Base-by-base conservation (phyloP, 1,284 basidiomycete genomes). In the Ceraceosorus bombacis region DNA sequence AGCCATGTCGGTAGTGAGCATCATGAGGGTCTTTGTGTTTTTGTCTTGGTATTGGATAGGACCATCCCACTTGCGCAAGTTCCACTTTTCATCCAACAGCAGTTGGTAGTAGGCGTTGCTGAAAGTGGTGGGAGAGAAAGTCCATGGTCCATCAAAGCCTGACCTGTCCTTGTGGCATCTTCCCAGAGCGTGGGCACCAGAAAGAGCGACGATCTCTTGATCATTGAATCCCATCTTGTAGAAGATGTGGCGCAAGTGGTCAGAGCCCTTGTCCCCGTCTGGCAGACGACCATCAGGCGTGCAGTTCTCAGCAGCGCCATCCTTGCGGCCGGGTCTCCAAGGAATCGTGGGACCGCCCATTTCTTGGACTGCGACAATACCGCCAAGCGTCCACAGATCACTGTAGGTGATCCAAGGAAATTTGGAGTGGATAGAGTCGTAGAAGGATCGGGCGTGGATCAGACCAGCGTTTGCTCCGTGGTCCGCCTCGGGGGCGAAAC, bases 271-370 rank as follows among this genome's bases (percentile, higher is more conserved):
- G 37, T 85, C 76, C 46, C 87, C 94, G 78, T 97, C 94, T 27
- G 94, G 94, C 48, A 98, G 85, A 78, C 94, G 87, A 60, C 94
- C 94, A 74, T 93, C 92, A 17, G 94, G 93, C 39, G 94, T 90
- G 68, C 67, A 75, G 63, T 71, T 66, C 54, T 76, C 72, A 51
- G 69, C 72, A 37, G 69, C 57, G 27, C 71, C 71, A 62, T 80
- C 79, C 62, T 71, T 71, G 50, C 79, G 71, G 38, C 79, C 79
- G 7, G 79, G 74, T 52, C 77, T 65, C 79, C 82, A 82, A 8
- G 68, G 67, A 49, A 79, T 65, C 61, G 71, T 70, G 60, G 74
- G 74, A 27, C 74, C 74, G 49, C 70, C 74, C 54, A 78, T 69
- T 69, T 82, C 83, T 82, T 96, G 90, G 63, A 98, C 79, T 54